Conservation (phyloP, 768 basidiomycete species). For the Trametes meyenii region DNA sequence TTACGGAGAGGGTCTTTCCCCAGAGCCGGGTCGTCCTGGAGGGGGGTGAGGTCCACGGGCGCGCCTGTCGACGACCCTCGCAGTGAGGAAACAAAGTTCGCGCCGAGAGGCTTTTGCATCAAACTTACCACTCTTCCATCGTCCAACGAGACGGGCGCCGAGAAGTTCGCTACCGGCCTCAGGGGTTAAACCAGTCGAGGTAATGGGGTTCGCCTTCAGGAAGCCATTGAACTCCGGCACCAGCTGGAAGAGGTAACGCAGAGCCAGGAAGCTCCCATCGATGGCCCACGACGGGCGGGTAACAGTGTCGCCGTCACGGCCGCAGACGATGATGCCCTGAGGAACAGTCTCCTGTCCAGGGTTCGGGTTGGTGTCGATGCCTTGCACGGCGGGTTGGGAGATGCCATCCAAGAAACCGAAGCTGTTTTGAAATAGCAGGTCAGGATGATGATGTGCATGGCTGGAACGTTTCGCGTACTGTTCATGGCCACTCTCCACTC, state of each 20-base stretch:
- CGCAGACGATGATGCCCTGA: constrained; percentile 34
- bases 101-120: too few species aligned
- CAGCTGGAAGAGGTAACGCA: constrained; percentile 37
- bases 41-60: constrained; percentile 33
- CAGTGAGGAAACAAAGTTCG: background rate
- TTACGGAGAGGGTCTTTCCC: constrained; percentile 32
- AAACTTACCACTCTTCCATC: constrained; percentile 37
- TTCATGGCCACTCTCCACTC: constrained; percentile 32
- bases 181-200: constrained; percentile 19
- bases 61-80: constrained; percentile 26
- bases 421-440: constrained; percentile 1
- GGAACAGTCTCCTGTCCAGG: constrained; percentile 31
- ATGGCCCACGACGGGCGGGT: constrained; percentile 38
- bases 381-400: constrained; percentile 36
- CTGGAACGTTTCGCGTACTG: constrained; percentile 21
- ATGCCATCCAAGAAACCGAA: constrained; percentile 38
- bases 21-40: constrained; percentile 30
- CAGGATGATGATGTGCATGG: background rate
- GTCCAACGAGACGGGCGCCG: constrained; percentile 38
- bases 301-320: constrained; percentile 23
- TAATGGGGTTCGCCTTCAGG: constrained; percentile 28
- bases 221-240: constrained; percentile 41
- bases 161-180: constrained; percentile 32
- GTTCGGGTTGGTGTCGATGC: constrained; percentile 22
- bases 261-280: constrained; percentile 37